These are phyloP conservation scores for Theileria equi DNA, from an alignment of 169 alveolate species.

Conservation along the genomic window DNA sequence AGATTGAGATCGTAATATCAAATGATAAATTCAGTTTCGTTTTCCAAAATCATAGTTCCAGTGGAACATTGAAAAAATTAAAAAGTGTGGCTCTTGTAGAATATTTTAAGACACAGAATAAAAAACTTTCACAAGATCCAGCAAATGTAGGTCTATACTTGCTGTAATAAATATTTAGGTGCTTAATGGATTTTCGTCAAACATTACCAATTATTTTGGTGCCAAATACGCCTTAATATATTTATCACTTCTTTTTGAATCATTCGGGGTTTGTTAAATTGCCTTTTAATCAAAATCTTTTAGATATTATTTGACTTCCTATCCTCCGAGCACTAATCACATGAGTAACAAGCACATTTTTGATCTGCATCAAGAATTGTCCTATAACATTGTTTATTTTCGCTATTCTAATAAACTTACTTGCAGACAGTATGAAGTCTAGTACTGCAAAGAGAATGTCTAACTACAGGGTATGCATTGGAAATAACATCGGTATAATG, in stretches of 20 bases:
- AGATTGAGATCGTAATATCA: not conserved
- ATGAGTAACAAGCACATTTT: constrained; percentile 5
- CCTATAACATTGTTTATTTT: not conserved
- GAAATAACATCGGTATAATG: not conserved
- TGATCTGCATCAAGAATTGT: not conserved
- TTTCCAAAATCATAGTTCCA: not conserved
- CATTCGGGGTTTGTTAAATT: constrained; percentile 10
- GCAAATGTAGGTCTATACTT: not conserved
- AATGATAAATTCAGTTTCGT: not conserved
- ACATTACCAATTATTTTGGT: not conserved
- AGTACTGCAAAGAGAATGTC: not conserved
- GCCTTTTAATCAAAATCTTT: not conserved
- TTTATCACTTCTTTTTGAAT: constrained; percentile 13
- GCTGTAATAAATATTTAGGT: constrained; percentile 4
- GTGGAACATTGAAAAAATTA: not conserved
- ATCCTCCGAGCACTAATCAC: constrained; percentile 12
- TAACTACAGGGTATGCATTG: constrained; percentile 1
- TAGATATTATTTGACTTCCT: constrained; percentile 15
- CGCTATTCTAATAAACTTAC: not conserved
- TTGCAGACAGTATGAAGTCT: not conserved
- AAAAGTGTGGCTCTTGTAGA: constrained; percentile 1
- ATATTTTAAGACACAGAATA: not conserved
- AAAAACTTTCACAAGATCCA: not conserved
- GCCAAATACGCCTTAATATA: not conserved
- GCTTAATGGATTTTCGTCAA: not conserved